Base-by-base conservation (phyloP, 805 yeast genomes). In the Myxozyma vanderwaltii region DNA sequence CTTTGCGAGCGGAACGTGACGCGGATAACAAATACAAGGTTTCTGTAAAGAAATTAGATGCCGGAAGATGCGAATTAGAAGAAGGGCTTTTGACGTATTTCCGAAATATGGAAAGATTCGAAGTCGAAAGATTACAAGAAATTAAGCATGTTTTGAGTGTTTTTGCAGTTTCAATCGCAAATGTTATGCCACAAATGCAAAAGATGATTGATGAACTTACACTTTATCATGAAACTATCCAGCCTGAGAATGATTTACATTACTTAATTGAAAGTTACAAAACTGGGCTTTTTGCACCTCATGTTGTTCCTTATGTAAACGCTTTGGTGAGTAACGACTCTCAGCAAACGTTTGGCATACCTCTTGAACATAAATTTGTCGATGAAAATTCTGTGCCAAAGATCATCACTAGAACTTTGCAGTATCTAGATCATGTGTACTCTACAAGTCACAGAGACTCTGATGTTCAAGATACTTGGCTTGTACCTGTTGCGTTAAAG, bases 271-370 rank as follows among this genome's bases (percentile, higher is more conserved):
- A 85, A 59, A 82, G 82, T 63, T 85, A 86, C 69, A 80, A 83
- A 52, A 86, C 92, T 0, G 96, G 96, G 0, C 77, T 80, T 43
- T 89, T 87, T 72, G 76, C 81, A 50, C 96, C 96, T 15, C 81
- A 79, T 51, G 91, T 86, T 7, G 77, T 82, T 0, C 78, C 87
- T 15, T 89, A 89, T 72, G 95, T 89, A 69, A 88, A 88, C 71
- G 89, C 89, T 74, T 88, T 88, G 72, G 83, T 85, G 63, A 81
- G 88, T 4, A 82, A 84, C 47, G 54, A 56, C 27, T 76, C 74
- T 46, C 80, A 84, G 46, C 92, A 88, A 70, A 85, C 86, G 7
- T 89, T 89, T 74, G 96, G 96, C 12, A 86, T 88, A 48, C 91
- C 86, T 63, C 73, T 89, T 49, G 87, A 84, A 56, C 81, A 85